Conservation (phyloP, 176 grass and related monocot genomes). For the Paspalum notatum region DNA sequence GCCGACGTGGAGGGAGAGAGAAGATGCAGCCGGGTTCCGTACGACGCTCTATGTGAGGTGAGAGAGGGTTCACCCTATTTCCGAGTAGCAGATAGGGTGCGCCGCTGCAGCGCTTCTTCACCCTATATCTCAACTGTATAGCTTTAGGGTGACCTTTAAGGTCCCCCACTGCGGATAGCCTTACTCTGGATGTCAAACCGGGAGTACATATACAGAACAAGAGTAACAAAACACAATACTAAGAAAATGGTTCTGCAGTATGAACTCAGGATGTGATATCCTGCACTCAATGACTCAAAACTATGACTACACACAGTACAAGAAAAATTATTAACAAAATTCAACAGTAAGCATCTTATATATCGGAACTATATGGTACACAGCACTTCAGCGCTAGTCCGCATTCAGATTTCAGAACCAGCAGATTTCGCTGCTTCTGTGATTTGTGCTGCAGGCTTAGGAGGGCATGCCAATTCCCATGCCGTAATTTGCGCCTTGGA, state of each 20-base stretch:
- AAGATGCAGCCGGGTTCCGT: too few species aligned
- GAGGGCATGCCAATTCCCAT: constrained; percentile 23
- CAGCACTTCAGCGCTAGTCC: not conserved
- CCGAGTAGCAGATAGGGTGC: too few species aligned
- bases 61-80: too few species aligned
- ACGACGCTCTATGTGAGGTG: too few species aligned
- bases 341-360: not conserved
- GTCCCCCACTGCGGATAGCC: too few species aligned
- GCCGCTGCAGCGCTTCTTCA: too few species aligned
- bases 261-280: not conserved
- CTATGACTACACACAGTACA: not conserved
- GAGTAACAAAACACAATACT: constrained; percentile 7
- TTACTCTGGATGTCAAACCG: not conserved
- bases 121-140: too few species aligned
- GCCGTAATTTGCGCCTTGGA: constrained; percentile 22
- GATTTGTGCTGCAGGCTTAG: not conserved
- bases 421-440: not conserved
- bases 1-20: too few species aligned
- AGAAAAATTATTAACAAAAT: not conserved
- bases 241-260: not conserved
- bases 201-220: not conserved
- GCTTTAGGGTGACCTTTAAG: too few species aligned
- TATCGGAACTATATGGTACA: constrained; percentile 11
- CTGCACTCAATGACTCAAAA: not conserved
- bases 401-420: constrained; percentile 4